Percentiles rank a stretch among this genome's conserved stretches.
phyloP scores from a whole-genome alignment of 2,329 filamentous ascomycete genomes.

The Ceratocystis destructans region DNA sequence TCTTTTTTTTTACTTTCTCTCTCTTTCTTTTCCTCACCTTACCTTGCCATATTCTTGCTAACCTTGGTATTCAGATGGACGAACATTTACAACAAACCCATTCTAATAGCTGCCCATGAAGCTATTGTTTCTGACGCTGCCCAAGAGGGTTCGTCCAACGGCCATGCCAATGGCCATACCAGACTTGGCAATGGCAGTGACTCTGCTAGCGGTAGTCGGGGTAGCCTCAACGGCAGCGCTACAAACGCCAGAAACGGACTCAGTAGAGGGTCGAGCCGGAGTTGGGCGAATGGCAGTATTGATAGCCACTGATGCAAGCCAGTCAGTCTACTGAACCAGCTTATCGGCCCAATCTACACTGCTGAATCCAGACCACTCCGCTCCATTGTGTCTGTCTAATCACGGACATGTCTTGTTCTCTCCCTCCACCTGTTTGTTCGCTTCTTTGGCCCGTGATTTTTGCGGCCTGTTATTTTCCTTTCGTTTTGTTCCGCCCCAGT shows the following conservation, averaged over 20 bases:
- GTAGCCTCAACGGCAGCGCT: neutral
- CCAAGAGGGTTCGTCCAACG: neutral
- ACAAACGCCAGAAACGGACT: neutral
- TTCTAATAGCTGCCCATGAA: neutral
- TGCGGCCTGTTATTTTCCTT: neutral
- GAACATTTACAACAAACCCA: neutral
- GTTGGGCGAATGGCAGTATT: neutral
- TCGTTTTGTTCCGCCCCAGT: neutral
- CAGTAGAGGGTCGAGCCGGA: neutral
- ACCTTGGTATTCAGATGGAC: neutral
- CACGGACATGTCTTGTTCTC: neutral
- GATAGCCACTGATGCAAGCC: neutral
- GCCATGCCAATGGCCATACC: neutral
- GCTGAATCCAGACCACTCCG: too few relatives aligned
- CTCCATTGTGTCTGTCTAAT: neutral
- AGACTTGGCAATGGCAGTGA: neutral
- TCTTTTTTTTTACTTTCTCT: conserved; percentile 19
- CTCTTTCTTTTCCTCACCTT: neutral
- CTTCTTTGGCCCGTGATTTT: neutral
- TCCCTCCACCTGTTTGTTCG: neutral
- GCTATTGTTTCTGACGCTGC: neutral
- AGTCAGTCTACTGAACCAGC: too few relatives aligned
- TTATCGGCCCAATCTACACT: too few relatives aligned
- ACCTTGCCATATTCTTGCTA: neutral
- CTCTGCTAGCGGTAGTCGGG: neutral